These are phyloP conservation scores for Fusarium austroafricanum DNA, from an alignment of 2,329 filamentous ascomycete genomes.

Conservation along the genomic window DNA sequence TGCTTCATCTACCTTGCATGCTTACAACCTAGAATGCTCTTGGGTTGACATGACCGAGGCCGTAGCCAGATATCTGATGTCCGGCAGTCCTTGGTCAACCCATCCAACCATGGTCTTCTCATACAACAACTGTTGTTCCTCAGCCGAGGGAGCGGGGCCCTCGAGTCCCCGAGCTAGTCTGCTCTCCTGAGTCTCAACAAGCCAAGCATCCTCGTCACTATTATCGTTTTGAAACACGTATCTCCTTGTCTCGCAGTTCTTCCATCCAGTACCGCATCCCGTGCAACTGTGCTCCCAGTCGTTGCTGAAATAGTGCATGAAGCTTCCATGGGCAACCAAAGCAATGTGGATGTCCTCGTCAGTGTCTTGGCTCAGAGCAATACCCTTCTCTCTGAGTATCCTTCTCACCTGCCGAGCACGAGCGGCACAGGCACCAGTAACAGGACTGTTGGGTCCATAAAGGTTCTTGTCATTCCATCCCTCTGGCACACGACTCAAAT, in stretches of 20 bases:
- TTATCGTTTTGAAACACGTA: constrained; percentile 27
- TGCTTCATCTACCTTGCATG: neutral
- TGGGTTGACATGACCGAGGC: constrained; percentile 8
- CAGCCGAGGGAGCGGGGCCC: constrained; percentile 12
- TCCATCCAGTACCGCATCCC: constrained; percentile 26
- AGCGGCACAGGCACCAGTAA: constrained; percentile 19
- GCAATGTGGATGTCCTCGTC: constrained; percentile 31
- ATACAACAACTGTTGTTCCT: constrained; percentile 25
- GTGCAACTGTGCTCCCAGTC: constrained; percentile 30
- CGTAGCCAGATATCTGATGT: constrained; percentile 25
- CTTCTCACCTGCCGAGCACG: constrained; percentile 29
- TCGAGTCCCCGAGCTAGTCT: constrained; percentile 14
- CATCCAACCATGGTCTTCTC: constrained; percentile 31
- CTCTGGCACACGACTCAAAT: constrained; percentile 13
- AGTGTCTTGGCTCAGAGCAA: neutral
- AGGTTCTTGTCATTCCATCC: constrained; percentile 33
- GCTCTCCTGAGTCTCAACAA: constrained; percentile 31
- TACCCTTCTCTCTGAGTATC: constrained; percentile 22
- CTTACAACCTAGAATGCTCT: constrained; percentile 13
- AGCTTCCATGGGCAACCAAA: constrained; percentile 33
- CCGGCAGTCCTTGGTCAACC: constrained; percentile 29
- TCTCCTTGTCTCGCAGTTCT: constrained; percentile 33
- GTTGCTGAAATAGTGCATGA: constrained; percentile 36
- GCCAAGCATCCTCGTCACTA: constrained; percentile 30
- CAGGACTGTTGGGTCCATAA: constrained; percentile 32